phyloP scores from a whole-genome alignment of 1,284 basidiomycete genomes.

The Xerocomus nothofagi region DNA sequence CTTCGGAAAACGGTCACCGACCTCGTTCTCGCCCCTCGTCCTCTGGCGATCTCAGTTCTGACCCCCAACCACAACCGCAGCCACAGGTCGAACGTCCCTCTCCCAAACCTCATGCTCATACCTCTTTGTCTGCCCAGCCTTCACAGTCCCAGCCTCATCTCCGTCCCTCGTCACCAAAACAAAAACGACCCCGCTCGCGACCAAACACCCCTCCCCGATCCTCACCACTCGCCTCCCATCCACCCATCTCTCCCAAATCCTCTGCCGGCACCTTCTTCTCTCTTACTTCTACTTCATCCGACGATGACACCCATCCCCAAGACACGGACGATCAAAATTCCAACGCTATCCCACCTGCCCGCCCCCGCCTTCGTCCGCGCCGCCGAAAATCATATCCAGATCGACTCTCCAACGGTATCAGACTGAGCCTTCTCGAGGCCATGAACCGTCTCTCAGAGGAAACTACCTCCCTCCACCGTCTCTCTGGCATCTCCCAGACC shows the following conservation, averaged over 20 bases:
- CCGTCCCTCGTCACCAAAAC: constrained; percentile 8
- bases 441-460: constrained; percentile 32
- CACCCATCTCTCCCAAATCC: constrained; percentile 30
- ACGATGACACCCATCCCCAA: constrained; percentile 14
- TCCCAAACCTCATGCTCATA: constrained; percentile 2
- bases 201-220: constrained; percentile 22
- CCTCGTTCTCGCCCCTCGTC: background rate
- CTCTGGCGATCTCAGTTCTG: background rate
- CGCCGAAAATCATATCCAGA: constrained; percentile 32
- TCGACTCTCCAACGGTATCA: constrained; percentile 20
- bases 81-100: constrained; percentile 2
- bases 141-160: background rate
- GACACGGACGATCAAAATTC: background rate
- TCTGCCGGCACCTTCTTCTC: constrained; percentile 31
- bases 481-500: constrained; percentile 16
- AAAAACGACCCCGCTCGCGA: constrained; percentile 14
- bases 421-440: constrained; percentile 33
- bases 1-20: background rate
- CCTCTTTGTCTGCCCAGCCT: constrained; percentile 7
- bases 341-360: constrained; percentile 9
- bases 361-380: constrained; percentile 20
- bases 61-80: constrained; percentile 6
- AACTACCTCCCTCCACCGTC: constrained; percentile 1
- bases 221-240: constrained; percentile 14
- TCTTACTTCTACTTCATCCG: constrained; percentile 13